Evolutionary conservation across 441 rosid genomes (phyloP).

Genomic region (Heliophila coronopifolia): DNA sequence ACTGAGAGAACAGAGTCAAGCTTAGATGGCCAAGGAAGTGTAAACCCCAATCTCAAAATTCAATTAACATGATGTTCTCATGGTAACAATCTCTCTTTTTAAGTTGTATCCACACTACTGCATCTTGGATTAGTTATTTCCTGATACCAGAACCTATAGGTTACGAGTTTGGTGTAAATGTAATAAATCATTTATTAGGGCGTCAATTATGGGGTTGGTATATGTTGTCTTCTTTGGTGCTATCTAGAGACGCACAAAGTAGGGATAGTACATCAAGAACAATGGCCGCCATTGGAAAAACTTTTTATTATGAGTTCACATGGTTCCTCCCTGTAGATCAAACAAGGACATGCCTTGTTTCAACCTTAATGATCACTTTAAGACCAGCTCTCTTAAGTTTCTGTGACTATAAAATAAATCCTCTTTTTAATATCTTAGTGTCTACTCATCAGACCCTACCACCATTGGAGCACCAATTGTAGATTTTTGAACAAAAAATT

Average conservation of each 20-base stretch:
- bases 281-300: conserved; percentile 19
- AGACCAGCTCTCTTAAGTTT: no score
- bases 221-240: conserved; percentile 23
- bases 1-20: conserved; percentile 29
- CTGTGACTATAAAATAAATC: conserved; percentile 23
- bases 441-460: conserved; percentile 29
- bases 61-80: conserved; percentile 2
- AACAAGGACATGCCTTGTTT: conserved; percentile 32
- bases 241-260: conserved; percentile 21
- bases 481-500: conserved; percentile 13
- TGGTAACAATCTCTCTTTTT: conserved; percentile 12
- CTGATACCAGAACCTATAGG: conserved; percentile 1
- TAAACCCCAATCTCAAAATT: neutral
- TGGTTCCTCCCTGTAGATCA: conserved; percentile 28
- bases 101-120: neutral
- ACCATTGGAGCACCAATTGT: conserved; percentile 15
- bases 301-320: conserved; percentile 27
- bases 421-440: conserved; percentile 22
- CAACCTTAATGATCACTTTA: conserved; percentile 22
- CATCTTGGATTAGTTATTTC: conserved; percentile 1
- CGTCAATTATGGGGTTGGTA: conserved; percentile 22
- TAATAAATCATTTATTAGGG: conserved; percentile 10
- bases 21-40: conserved; percentile 21
- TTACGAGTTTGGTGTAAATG: neutral
- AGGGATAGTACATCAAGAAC: conserved; percentile 22